Evolutionary conservation across 331 rosid genomes (phyloP).

Genomic region (Pyrus hybrid): DNA sequence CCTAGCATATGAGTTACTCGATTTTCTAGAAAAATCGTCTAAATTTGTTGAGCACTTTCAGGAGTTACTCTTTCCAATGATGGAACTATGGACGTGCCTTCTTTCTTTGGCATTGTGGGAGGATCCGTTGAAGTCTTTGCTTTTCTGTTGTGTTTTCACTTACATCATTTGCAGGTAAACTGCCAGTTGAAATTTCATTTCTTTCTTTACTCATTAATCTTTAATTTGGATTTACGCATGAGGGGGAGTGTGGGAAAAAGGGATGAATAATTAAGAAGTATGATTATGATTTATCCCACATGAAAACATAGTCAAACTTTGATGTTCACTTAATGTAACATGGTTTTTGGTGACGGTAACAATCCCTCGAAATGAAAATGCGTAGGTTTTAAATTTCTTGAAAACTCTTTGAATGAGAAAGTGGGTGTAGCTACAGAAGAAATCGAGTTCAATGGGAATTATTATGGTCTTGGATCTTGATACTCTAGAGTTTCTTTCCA

Average conservation of each 20-base stretch:
- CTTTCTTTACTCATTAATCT: not conserved
- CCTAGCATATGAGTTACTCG: not conserved
- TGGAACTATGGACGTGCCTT: conserved; percentile 54
- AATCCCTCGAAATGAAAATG: not conserved
- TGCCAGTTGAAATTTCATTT: not conserved
- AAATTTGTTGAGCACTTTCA: conserved; percentile 28
- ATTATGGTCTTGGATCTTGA: not conserved
- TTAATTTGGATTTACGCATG: not conserved
- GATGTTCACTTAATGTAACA: not conserved
- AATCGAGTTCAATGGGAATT: not conserved
- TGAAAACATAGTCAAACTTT: not conserved
- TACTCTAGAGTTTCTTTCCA: not conserved
- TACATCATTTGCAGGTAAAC: conserved; percentile 73
- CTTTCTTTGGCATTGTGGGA: conserved; percentile 75
- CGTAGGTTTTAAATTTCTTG: not conserved
- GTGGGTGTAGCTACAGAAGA: not conserved
- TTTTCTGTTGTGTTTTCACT: conserved; percentile 58
- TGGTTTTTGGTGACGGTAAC: not conserved
- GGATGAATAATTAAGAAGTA: not conserved
- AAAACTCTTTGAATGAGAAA: not conserved
- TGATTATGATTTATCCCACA: not conserved
- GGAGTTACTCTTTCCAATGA: conserved; percentile 82
- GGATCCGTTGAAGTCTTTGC: conserved; percentile 69
- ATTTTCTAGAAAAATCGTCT: not conserved
- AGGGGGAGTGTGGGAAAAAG: not conserved